A percentile compares a stretch with the other conserved stretches of the same genome.
These are phyloP conservation scores for Ophiostoma tasmaniense DNA, from an alignment of 2,329 filamentous ascomycete species.

Conservation along the genomic window DNA sequence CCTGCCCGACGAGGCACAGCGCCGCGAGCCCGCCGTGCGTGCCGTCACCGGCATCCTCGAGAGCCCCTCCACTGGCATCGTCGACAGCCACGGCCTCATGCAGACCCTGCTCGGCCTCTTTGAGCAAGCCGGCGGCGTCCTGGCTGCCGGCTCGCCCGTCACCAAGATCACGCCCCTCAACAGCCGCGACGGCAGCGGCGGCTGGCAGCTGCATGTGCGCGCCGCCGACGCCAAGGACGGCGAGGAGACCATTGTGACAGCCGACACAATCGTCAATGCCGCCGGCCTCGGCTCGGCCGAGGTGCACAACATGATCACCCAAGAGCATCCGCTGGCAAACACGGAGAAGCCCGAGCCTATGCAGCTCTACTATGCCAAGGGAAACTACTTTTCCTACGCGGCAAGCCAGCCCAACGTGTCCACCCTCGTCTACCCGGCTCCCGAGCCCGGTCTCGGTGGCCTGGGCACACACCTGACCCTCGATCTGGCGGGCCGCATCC, in stretches of 20 bases:
- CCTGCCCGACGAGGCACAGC: conserved; percentile 48
- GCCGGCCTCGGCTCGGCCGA: conserved; percentile 71
- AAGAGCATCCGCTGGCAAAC: conserved; percentile 25
- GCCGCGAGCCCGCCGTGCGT: conserved; percentile 65
- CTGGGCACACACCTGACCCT: conserved; percentile 90
- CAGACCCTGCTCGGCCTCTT: conserved; percentile 66
- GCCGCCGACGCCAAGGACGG: background rate
- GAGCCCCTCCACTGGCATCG: conserved; percentile 76
- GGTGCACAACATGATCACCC: conserved; percentile 75
- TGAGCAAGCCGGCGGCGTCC: conserved; percentile 65
- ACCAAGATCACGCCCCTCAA: conserved; percentile 45
- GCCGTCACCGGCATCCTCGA: conserved; percentile 70
- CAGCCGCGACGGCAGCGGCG: conserved; percentile 37
- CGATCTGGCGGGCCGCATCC: conserved; percentile 73
- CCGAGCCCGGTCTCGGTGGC: conserved; percentile 70
- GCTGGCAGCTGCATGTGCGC: conserved; percentile 59
- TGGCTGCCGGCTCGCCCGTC: conserved; percentile 62
- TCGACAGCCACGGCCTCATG: conserved; percentile 85
- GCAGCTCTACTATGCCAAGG: conserved; percentile 77
- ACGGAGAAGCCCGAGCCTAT: conserved; percentile 32
- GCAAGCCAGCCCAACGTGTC: conserved; percentile 53
- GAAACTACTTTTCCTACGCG: conserved; percentile 85
- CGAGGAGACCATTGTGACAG: conserved; percentile 48
- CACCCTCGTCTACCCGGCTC: conserved; percentile 81
- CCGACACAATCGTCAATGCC: conserved; percentile 73